Base-by-base conservation (phyloP, 345 rosid genomes). In the Luvunga scandens region DNA sequence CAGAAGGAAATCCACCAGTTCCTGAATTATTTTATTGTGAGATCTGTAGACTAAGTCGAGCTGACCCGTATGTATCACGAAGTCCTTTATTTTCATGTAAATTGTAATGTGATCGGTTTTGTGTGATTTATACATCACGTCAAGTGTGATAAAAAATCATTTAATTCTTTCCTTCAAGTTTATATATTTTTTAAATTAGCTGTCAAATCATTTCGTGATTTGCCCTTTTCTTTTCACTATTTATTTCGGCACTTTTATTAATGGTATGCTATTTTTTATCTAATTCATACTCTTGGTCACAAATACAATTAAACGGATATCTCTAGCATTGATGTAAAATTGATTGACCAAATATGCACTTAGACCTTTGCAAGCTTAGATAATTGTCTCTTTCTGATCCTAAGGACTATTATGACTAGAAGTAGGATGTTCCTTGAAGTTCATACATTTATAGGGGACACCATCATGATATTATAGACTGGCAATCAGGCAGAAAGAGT, bases 21-120 rank as follows among this genome's bases (percentile, higher is more conserved):
- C 98, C 98, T 38, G 95, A 94, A 50, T 42, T 83, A 73, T 96
- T 90, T 84, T 94, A 88, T 72, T 96, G 99, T 79, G 98, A 94
- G 84, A 78, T 90, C 71, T 94, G 98, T 80, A 92, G 99, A 72
- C 97, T 97, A 74, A 83, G 86, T 77, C 92, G 98, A 67, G 97
- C 98, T 82, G 99, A 96, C 81, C 99, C 98, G 99, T 96, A 90
- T n/a, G 99, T 78, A 78, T 78, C 55, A 55, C 36, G 21, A 31
- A 53, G n/a, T 66, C 38, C 67, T 75, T 66, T 42, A 21, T 57
- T 75, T 61, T 66, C 6, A 12, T 25, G 6, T 5, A 39, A 62
- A 75, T 14, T 22, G 38, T 59, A 53, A 39, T 69, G 36, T 77
- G 30, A 3, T 53, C 38, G 21, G 24, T 42, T 48, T 69, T 4